A percentile compares a stretch with the other conserved stretches of the same genome.
Evolutionary conservation across 2,329 filamentous ascomycete genomes (phyloP).

Genomic region (Ascochyta pisi): DNA sequence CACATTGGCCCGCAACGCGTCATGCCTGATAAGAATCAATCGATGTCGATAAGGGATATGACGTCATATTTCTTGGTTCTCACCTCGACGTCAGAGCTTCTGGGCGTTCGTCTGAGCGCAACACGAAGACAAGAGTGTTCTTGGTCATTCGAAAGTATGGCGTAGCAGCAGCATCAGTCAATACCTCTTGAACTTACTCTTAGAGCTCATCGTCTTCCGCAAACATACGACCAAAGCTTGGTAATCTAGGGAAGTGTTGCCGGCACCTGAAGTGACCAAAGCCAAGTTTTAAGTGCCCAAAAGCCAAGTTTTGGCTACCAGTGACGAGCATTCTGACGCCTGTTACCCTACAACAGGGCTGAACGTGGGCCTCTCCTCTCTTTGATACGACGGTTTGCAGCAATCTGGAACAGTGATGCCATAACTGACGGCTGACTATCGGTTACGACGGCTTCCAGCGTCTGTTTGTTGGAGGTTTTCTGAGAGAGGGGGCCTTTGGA

Average conservation of each 20-base stretch:
- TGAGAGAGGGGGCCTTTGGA: neutral
- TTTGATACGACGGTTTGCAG: conserved; percentile 5
- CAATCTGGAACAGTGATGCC: conserved; percentile 8
- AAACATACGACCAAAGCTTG: conserved; percentile 2
- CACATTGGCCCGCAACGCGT: conserved; percentile 4
- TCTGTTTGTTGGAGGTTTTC: neutral
- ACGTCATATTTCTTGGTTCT: neutral
- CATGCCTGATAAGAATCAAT: conserved; percentile 1
- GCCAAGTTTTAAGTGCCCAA: conserved; percentile 21
- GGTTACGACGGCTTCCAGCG: conserved; percentile 9
- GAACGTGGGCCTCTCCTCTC: neutral
- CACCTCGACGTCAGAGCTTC: neutral
- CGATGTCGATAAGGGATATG: conserved; percentile 7
- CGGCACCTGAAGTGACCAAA: neutral
- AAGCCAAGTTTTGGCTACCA: conserved; percentile 19
- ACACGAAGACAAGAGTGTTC: neutral
- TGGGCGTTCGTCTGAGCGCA: neutral
- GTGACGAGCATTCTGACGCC: conserved; percentile 13
- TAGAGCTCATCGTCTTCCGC: neutral
- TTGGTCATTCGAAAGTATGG: neutral
- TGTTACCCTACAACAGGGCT: conserved; percentile 5
- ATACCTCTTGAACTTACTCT: neutral
- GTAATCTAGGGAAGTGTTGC: neutral
- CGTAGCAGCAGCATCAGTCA: neutral
- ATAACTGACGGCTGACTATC: neutral